Evolutionary conservation across 1,284 basidiomycete species (phyloP).

Genomic region (Anthracocystis panici-leucophaei): DNA sequence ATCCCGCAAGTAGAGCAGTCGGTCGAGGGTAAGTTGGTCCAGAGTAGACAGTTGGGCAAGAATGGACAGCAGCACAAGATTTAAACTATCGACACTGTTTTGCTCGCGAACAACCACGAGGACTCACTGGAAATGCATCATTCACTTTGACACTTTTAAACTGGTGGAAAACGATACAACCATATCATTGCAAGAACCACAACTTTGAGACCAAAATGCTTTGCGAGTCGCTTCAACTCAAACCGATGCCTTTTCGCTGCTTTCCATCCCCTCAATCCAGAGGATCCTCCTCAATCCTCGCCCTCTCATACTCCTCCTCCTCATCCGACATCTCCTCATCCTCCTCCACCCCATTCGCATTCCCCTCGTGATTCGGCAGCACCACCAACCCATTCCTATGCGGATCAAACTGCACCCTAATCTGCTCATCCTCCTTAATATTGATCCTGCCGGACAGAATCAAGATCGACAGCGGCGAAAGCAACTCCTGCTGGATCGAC

Average conservation of each 20-base stretch:
- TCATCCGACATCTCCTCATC: constrained; percentile 64
- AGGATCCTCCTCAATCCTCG: constrained; percentile 54
- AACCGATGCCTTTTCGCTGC: not conserved
- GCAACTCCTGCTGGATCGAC: constrained; percentile 89
- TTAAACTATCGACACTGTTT: constrained; percentile 10
- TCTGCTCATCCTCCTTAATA: constrained; percentile 83
- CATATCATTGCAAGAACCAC: no score
- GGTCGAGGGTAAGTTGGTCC: constrained; percentile 72
- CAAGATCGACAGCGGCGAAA: constrained; percentile 90
- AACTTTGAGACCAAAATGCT: not conserved
- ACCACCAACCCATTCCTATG: constrained; percentile 84
- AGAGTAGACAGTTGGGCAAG: constrained; percentile 70
- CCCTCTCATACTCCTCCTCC: constrained; percentile 56
- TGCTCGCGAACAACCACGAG: not conserved
- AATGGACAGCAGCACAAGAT: constrained; percentile 26
- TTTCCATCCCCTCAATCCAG: constrained; percentile 33
- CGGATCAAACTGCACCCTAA: constrained; percentile 83
- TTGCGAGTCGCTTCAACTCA: not conserved
- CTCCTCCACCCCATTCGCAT: constrained; percentile 34
- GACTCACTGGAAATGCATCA: not conserved
- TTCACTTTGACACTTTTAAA: not conserved
- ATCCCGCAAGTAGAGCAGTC: constrained; percentile 70
- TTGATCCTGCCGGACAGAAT: constrained; percentile 85
- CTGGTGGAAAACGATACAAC: no score
- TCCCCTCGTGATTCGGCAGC: constrained; percentile 81